These are phyloP conservation scores for Oryza glumipatula DNA, from an alignment of 176 grass and related monocot genomes.

Conservation along the genomic window DNA sequence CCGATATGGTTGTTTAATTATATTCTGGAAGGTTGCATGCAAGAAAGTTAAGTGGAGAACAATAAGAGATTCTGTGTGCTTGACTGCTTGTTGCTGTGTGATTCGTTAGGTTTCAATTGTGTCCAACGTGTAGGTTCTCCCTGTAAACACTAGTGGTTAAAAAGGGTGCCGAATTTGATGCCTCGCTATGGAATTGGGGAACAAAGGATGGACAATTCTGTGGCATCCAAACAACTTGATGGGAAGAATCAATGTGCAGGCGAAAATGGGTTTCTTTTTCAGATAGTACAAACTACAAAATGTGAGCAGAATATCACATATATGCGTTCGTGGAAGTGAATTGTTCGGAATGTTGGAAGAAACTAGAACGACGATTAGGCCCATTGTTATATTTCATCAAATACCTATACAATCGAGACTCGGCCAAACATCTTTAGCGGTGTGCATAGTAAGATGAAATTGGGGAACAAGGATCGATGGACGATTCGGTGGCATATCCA, in stretches of 20 bases:
- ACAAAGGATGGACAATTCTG: background rate
- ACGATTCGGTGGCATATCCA: too few species aligned
- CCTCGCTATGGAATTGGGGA: constrained; percentile 24
- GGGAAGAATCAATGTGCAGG: background rate
- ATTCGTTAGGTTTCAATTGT: constrained; percentile 39
- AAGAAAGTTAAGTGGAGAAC: background rate
- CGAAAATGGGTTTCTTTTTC: background rate
- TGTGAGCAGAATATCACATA: background rate
- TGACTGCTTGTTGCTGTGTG: background rate
- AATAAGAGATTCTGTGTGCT: background rate
- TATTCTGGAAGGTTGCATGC: too few species aligned
- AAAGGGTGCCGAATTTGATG: constrained; percentile 24
- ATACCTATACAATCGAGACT: too few species aligned
- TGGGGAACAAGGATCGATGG: too few species aligned
- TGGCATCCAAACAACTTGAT: background rate
- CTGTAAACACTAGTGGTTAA: background rate
- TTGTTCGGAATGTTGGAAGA: background rate
- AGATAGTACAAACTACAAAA: background rate
- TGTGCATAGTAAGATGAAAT: too few species aligned
- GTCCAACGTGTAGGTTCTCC: constrained; percentile 21
- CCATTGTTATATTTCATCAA: background rate
- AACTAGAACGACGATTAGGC: background rate
- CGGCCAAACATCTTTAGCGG: too few species aligned
- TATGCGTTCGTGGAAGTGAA: background rate
- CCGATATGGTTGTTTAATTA: background rate